phyloP scores from a whole-genome alignment of 2,329 filamentous ascomycete genomes.

The Apiospora aurea region DNA sequence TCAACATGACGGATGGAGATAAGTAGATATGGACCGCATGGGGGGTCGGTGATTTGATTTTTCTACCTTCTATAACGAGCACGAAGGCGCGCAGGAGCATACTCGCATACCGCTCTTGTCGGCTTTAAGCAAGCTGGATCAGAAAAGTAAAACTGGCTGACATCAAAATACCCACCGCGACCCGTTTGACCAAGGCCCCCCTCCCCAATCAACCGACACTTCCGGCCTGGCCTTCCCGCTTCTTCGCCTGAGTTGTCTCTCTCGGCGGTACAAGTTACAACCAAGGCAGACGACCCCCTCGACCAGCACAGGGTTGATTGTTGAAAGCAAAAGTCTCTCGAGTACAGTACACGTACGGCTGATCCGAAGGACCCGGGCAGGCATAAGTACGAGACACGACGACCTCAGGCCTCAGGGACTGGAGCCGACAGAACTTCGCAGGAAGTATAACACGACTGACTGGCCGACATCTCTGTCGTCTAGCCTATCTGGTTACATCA shows the following conservation, averaged over 20 bases:
- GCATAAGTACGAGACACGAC: background rate
- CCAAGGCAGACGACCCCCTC: background rate
- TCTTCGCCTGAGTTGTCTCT: slow-evolving; percentile 15
- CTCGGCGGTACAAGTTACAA: slow-evolving; percentile 22
- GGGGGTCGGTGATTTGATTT: background rate
- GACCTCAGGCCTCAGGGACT: background rate
- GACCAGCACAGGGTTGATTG: slow-evolving; percentile 13
- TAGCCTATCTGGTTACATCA: background rate
- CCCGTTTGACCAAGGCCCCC: slow-evolving; percentile 14
- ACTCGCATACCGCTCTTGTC: slow-evolving; percentile 11
- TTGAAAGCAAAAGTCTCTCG: slow-evolving; percentile 3
- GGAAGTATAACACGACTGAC: background rate
- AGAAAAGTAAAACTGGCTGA: slow-evolving; percentile 18
- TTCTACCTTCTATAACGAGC: slow-evolving; percentile 11
- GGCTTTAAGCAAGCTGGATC: slow-evolving; percentile 18
- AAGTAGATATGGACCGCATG: background rate
- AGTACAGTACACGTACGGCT: background rate
- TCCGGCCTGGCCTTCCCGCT: slow-evolving; percentile 8
- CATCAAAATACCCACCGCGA: slow-evolving; percentile 8
- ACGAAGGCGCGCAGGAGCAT: background rate
- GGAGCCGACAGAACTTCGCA: too few species aligned
- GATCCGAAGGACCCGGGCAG: slow-evolving; percentile 13
- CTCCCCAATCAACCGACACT: slow-evolving; percentile 17
- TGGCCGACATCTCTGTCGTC: background rate
- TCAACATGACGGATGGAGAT: background rate